phyloP scores from a whole-genome alignment of 2,329 filamentous ascomycete genomes.

The Endoconidiophora polonica region DNA sequence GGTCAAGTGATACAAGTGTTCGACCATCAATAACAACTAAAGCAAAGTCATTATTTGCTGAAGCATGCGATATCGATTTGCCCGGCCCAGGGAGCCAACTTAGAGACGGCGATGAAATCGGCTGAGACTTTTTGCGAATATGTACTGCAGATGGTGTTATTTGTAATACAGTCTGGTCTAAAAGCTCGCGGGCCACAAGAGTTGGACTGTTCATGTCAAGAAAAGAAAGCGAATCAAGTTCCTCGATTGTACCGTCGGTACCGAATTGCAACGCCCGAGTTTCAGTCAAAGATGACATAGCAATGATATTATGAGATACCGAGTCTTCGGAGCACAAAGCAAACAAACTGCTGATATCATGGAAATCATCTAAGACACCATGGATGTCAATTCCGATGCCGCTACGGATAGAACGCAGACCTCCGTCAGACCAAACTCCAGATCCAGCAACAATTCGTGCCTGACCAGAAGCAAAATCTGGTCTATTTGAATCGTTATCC shows the following conservation, averaged over 20 bases:
- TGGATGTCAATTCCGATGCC: slow-evolving; percentile 84
- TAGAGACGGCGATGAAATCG: too few relatives aligned
- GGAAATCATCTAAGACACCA: slow-evolving; percentile 65
- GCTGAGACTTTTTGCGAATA: slow-evolving; percentile 23
- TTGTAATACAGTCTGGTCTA: slow-evolving; percentile 55
- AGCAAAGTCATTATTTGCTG: slow-evolving; percentile 52
- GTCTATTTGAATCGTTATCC: slow-evolving; percentile 43
- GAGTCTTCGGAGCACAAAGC: slow-evolving; percentile 37
- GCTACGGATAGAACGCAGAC: slow-evolving; percentile 75
- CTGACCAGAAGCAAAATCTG: slow-evolving; percentile 81
- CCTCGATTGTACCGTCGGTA: slow-evolving; percentile 62
- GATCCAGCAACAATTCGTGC: slow-evolving; percentile 86
- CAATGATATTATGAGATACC: slow-evolving; percentile 47
- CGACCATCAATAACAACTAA: slow-evolving; percentile 63
- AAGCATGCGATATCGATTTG: slow-evolving; percentile 57
- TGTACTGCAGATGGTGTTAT: slow-evolving; percentile 49
- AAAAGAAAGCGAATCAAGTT: slow-evolving; percentile 60
- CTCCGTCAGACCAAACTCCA: slow-evolving; percentile 77
- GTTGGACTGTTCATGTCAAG: slow-evolving; percentile 55
- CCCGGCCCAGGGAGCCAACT: slow-evolving; percentile 38
- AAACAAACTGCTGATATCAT: slow-evolving; percentile 58
- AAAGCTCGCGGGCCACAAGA: slow-evolving; percentile 30
- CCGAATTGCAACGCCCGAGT: slow-evolving; percentile 71
- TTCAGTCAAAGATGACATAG: slow-evolving; percentile 69
- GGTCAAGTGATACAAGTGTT: slow-evolving; percentile 51